A percentile compares a stretch with the other conserved stretches of the same genome.
Conservation (phyloP, 2,329 filamentous ascomycete genomes). For the Plenodomus biglobosus region DNA sequence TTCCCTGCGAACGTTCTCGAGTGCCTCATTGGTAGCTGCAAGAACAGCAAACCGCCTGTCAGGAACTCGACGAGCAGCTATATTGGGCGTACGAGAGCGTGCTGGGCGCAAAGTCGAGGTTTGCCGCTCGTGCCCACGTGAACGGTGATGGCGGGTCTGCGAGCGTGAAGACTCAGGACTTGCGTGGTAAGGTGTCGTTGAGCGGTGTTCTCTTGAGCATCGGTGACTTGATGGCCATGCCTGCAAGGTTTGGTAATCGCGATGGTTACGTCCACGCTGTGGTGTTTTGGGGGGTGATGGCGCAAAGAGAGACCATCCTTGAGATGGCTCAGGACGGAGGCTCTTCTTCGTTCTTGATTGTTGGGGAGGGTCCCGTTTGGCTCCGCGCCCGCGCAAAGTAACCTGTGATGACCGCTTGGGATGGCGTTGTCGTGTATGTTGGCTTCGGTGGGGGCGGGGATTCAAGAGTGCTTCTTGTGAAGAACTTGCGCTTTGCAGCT, state of each 20-base stretch:
- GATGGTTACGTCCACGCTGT: slow-evolving; percentile 20
- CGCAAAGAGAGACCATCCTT: slow-evolving; percentile 35
- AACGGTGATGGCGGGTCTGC: slow-evolving; percentile 30
- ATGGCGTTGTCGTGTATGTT: slow-evolving; percentile 36
- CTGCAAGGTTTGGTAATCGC: slow-evolving; percentile 32
- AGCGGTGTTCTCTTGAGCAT: slow-evolving; percentile 29
- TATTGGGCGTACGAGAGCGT: slow-evolving; percentile 39
- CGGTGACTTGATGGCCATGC: slow-evolving; percentile 34
- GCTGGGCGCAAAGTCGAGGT: slow-evolving; percentile 25
- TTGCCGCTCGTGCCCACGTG: slow-evolving; percentile 32
- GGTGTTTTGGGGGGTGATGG: slow-evolving; percentile 36
- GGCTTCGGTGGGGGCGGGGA: slow-evolving; percentile 40
- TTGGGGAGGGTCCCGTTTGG: slow-evolving; percentile 40
- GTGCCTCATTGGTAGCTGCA: slow-evolving; percentile 41
- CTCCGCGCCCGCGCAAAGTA: slow-evolving; percentile 40
- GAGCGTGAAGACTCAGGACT: slow-evolving; percentile 23
- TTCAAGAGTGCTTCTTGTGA: slow-evolving; percentile 42
- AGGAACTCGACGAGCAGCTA: slow-evolving; percentile 35
- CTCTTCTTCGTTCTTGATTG: slow-evolving; percentile 37
- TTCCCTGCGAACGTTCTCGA: slow-evolving; percentile 40
- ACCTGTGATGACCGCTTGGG: slow-evolving; percentile 38
- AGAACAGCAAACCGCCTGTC: slow-evolving; percentile 44
- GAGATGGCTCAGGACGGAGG: slow-evolving; percentile 25
- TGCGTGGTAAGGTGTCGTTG: slow-evolving; percentile 7
- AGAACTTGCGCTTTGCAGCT: slow-evolving; percentile 27